Base-by-base conservation (phyloP, 108 stramenopile genomes). In the Pseudonitzschia delicatissima region DNA sequence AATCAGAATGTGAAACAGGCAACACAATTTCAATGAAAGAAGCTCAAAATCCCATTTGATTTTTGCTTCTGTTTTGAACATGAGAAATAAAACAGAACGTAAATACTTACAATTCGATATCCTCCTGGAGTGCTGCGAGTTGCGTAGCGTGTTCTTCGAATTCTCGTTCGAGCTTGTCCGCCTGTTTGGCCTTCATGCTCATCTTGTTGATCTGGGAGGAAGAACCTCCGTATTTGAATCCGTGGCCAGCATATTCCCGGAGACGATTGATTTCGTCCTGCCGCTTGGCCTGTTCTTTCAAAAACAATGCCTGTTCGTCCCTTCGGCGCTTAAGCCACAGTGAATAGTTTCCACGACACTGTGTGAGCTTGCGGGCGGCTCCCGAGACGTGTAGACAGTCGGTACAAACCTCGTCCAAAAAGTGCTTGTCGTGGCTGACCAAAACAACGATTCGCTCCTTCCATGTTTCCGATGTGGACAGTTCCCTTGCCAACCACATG, bases 361-460 rank as follows among this genome's bases (percentile, higher is more conserved):
- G 69, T 4, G 64, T 77, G 21, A 77, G 36, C 37, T 67, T 52
- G 33, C 37, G 33, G 5, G 71, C 70, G 11, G 40, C 69, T 3
- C 29, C 23, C 86, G 87, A 12, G 15, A 55, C 53, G 53, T 55
- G 53, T 57, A 85, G 90, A 25, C 95, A 64, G 42, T 84, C 83
- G 12, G 83, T 83, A 57, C 84, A 85, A 51, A 93, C 84, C 45
- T 88, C 83, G 71, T 96, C 93, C 57, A 98, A 77, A 67, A 96
- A 94, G 26, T 60, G 66, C 35, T 91, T 76, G 71, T 98, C 97
- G 71, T 98, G 96, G 21, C 96, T 95, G 29, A 95, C 95, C 57
- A 88, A 73, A 57, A 97, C 83, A 13, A 85, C 45, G 28, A 89
- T 83, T 12, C 87, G 76, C 33, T 75, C 74, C 25, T 68, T 39